Evolutionary conservation across 352 stramenopile species (phyloP).

Genomic region (Globisporangium lucens): DNA sequence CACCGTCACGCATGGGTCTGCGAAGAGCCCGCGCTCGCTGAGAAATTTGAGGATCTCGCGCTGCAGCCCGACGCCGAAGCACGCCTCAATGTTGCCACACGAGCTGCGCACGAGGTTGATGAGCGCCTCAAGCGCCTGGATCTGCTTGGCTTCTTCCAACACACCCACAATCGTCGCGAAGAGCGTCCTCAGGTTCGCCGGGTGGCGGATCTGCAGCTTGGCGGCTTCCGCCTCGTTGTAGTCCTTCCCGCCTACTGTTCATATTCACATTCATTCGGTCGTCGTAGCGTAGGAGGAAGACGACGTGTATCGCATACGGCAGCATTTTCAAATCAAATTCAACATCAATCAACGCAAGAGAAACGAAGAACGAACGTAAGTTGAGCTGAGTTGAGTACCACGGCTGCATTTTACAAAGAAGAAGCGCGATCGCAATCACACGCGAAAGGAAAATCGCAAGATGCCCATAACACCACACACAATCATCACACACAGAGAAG

Average conservation of each 20-base stretch:
- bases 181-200: slow-evolving; percentile 50
- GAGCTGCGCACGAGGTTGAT: slow-evolving; percentile 76
- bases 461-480: background rate
- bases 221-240: slow-evolving; percentile 57
- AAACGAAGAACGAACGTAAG: background rate
- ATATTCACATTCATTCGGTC: background rate
- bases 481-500: background rate
- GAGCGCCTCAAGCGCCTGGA: slow-evolving; percentile 61
- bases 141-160: slow-evolving; percentile 63
- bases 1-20: slow-evolving; percentile 50
- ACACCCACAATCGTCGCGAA: slow-evolving; percentile 68
- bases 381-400: slow-evolving; percentile 6
- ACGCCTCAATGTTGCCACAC: slow-evolving; percentile 75
- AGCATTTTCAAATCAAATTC: background rate
- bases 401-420: slow-evolving; percentile 1
- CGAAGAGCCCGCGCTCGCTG: slow-evolving; percentile 62
- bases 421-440: background rate
- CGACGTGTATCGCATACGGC: slow-evolving; percentile 5
- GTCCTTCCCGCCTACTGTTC: slow-evolving; percentile 46
- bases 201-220: slow-evolving; percentile 64
- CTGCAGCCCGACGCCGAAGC: slow-evolving; percentile 63
- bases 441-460: background rate
- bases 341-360: background rate
- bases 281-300: background rate
- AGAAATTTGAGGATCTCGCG: slow-evolving; percentile 73